Conservation (phyloP, 495 filamentous ascomycete genomes). For the Penicillium nucicola region DNA sequence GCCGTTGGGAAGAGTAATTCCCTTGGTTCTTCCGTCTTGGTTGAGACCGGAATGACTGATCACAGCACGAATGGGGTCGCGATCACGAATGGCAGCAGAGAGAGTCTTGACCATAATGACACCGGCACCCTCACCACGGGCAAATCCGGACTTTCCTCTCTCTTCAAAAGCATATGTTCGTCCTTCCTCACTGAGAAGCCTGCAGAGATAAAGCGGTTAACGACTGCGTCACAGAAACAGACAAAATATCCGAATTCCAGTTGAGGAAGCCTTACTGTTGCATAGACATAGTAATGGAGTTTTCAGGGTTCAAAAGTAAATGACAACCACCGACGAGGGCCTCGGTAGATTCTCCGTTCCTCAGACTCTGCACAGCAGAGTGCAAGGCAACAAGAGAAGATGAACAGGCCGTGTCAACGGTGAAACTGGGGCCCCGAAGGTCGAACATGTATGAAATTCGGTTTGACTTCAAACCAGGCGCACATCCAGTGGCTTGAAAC, state of each 20-base stretch:
- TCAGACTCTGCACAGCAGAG: not conserved
- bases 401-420: not conserved
- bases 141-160: constrained; percentile 27
- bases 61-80: constrained; percentile 32
- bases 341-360: not conserved
- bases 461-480: not conserved
- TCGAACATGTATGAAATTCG: not conserved
- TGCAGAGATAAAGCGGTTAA: too few species aligned
- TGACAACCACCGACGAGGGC: not conserved
- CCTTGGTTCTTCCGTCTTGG: constrained; percentile 27
- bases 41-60: constrained; percentile 45
- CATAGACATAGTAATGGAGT: too few species aligned
- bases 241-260: too few species aligned
- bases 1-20: constrained; percentile 20
- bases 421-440: not conserved
- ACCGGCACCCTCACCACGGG: constrained; percentile 33
- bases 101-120: constrained; percentile 33
- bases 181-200: too few species aligned
- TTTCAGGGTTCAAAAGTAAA: constrained; percentile 8
- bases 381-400: not conserved
- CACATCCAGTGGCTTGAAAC: not conserved
- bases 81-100: constrained; percentile 24
- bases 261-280: too few species aligned
- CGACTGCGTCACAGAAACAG: too few species aligned
- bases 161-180: constrained; percentile 16